Conservation (phyloP, 495 filamentous ascomycete species). For the Paragyromitra xinjiangensis region DNA sequence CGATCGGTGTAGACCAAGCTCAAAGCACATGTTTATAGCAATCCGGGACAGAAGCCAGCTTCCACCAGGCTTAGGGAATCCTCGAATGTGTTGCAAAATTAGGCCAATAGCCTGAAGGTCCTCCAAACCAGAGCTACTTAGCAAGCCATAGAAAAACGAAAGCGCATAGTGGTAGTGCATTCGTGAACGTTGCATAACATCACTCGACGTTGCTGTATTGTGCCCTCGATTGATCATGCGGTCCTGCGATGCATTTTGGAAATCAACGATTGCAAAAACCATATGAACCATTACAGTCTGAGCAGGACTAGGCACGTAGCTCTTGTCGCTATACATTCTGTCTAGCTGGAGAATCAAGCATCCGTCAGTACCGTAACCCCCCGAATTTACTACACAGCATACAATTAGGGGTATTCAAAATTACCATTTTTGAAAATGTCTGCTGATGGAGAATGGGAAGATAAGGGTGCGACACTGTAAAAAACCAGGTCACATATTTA, state of each 20-base stretch:
- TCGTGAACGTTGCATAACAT: conserved; percentile 66
- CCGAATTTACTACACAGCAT: conserved; percentile 8
- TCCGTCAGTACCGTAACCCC: conserved; percentile 20
- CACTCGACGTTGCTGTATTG: conserved; percentile 57
- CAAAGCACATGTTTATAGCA: conserved; percentile 71
- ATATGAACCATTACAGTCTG: conserved; percentile 79
- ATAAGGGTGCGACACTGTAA: conserved; percentile 75
- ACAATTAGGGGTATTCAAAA: conserved; percentile 11
- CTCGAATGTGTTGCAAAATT: conserved; percentile 73
- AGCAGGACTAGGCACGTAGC: conserved; percentile 67
- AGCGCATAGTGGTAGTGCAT: conserved; percentile 79
- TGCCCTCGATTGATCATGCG: conserved; percentile 60
- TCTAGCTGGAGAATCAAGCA: conserved; percentile 62
- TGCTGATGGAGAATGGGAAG: conserved; percentile 76
- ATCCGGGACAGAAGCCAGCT: conserved; percentile 70
- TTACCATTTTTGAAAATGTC: conserved; percentile 72
- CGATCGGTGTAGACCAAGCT: conserved; percentile 76
- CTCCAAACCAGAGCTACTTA: conserved; percentile 67
- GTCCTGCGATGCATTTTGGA: conserved; percentile 74
- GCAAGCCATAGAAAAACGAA: conserved; percentile 70
- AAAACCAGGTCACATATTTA: conserved; percentile 75
- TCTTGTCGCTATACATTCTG: conserved; percentile 70
- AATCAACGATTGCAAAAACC: conserved; percentile 78
- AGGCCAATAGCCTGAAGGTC: conserved; percentile 76
- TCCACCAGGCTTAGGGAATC: conserved; percentile 80